Evolutionary conservation across 2,329 filamentous ascomycete genomes (phyloP), one percentile per base, ranked within the genome.

Genomic region (Lojkania enalia): DNA sequence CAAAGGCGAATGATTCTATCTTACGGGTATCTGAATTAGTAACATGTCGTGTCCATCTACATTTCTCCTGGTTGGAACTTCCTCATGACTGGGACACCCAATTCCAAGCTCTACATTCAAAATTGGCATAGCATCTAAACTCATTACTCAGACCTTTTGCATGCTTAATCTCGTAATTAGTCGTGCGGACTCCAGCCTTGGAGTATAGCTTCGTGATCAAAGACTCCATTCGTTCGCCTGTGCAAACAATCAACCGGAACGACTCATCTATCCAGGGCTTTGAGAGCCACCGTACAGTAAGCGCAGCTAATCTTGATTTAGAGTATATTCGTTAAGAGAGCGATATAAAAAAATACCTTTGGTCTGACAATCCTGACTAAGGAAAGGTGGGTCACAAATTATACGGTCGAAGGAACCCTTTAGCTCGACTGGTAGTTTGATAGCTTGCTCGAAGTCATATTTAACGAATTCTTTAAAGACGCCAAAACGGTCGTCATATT

Each of bases 71-170:
- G n/a, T n/a, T n/a, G n/a, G n/a, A n/a, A n/a, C n/a, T n/a, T n/a
- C n/a, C n/a, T n/a, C 35, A 44, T 14, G n/a, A 54, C 48, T 49
- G 43, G 15, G 42, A 44, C 12, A 35, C 49, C 64, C 66, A 71
- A 27, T 61, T 67, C 72, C 74, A 76, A 11, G 53, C 53, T 13
- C 71, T 71, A 57, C 83, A 81, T 64, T 88, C 84, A 61, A 88
- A 91, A 61, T 88, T 91, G 18, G 88, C 82, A 61, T 89, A 92
- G 67, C 86, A 90, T 61, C 81, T 79, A 64, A 90, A 94, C 68
- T 90, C 86, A 61, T 94, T 94, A 67, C 86, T 88, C 48, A 94
- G 70, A 0, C 86, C 86, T 50, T 82, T 81, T n/a, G 80, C 77
- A 60, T 92, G 88, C 51, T 77, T 74, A 3, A 85, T 83, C 58